phyloP scores from a whole-genome alignment of 1,284 basidiomycete genomes.

The Malassezia dermatis region DNA sequence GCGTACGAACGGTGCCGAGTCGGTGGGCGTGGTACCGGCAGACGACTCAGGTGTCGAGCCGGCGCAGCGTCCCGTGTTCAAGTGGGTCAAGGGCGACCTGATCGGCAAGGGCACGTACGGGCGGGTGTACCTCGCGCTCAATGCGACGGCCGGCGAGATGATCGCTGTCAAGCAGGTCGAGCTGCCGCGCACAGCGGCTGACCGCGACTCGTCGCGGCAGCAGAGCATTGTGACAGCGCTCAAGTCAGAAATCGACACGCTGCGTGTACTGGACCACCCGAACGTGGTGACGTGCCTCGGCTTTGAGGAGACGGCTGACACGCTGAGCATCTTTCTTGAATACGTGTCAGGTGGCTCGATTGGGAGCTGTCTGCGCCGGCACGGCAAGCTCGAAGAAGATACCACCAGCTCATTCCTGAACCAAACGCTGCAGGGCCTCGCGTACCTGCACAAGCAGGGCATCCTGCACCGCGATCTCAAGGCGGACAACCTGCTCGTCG shows the following conservation, averaged over 20 bases:
- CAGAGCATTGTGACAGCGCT: slow-evolving; percentile 77
- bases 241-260: slow-evolving; percentile 78
- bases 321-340: slow-evolving; percentile 86
- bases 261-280: slow-evolving; percentile 92
- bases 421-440: slow-evolving; percentile 83
- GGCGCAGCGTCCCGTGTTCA: slow-evolving; percentile 58
- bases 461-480: slow-evolving; percentile 95
- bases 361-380: slow-evolving; percentile 78
- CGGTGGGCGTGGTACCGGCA: slow-evolving; percentile 21
- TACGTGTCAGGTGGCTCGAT: slow-evolving; percentile 80
- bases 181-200: slow-evolving; percentile 75
- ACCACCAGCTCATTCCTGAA: slow-evolving; percentile 84
- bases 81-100: slow-evolving; percentile 94
- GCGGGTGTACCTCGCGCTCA: slow-evolving; percentile 86
- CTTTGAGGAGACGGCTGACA: slow-evolving; percentile 71
- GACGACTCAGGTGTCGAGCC: slow-evolving; percentile 11
- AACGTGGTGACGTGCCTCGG: slow-evolving; percentile 96
- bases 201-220: slow-evolving; percentile 77
- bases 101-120: slow-evolving; percentile 96
- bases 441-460: slow-evolving; percentile 80
- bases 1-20: slow-evolving; percentile 51
- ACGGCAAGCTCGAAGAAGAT: slow-evolving; percentile 83
- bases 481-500: slow-evolving; percentile 94
- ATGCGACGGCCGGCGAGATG: slow-evolving; percentile 97
- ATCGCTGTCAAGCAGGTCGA: slow-evolving; percentile 99